Evolutionary conservation across 208 protist species (phyloP).

Genomic region (Sergeia podlipaevii): DNA sequence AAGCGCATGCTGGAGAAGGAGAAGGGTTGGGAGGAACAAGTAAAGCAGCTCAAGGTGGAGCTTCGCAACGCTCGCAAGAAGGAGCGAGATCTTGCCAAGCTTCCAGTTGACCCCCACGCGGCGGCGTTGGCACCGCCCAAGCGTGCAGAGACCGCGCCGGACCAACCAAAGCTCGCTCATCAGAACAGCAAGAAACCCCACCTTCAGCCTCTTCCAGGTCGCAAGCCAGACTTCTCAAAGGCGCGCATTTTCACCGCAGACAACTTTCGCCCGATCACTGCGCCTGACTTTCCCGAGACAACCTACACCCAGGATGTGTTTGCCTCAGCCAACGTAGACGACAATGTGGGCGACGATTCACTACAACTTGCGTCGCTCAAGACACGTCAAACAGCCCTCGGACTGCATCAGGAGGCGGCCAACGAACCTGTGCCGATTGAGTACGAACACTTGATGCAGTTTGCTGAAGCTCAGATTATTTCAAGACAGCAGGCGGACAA

Average conservation of each 20-base stretch:
- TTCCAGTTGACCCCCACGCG: not conserved
- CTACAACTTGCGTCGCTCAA: constrained; percentile 67
- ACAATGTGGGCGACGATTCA: constrained; percentile 41
- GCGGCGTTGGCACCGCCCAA: constrained; percentile 17
- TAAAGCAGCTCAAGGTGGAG: constrained; percentile 79
- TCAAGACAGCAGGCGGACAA: constrained; percentile 60
- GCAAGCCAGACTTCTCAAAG: constrained; percentile 50
- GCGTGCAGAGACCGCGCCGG: constrained; percentile 78
- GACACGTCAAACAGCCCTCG: constrained; percentile 50
- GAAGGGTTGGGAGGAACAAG: constrained; percentile 78
- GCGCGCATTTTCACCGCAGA: constrained; percentile 52
- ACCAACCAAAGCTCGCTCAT: constrained; percentile 14
- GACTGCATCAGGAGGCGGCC: constrained; percentile 30
- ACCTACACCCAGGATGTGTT: not conserved
- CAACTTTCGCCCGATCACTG: constrained; percentile 67
- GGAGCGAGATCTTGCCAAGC: constrained; percentile 34
- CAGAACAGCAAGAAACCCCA: not conserved
- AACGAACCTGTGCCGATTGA: constrained; percentile 54
- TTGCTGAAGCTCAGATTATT: constrained; percentile 78
- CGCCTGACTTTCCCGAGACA: constrained; percentile 31
- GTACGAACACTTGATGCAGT: constrained; percentile 69
- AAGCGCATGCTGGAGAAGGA: constrained; percentile 74
- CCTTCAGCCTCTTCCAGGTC: not conserved
- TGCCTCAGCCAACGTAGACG: constrained; percentile 13
- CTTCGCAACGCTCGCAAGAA: constrained; percentile 67